Conservation (phyloP, 2,329 filamentous ascomycete genomes). For the Lithohypha guttulata region DNA sequence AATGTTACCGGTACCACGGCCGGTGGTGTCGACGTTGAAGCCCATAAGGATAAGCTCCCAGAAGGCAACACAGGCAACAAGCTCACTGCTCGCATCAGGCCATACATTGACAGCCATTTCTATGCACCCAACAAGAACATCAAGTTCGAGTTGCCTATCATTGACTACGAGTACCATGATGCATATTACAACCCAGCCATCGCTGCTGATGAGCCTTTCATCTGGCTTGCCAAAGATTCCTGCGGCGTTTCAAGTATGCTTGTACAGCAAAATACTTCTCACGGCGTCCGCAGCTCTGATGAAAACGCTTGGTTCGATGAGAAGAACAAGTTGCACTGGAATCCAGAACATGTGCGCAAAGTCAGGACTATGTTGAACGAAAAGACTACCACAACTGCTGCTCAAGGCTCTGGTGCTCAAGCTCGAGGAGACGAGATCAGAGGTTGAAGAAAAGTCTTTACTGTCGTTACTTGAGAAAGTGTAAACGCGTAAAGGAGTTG, state of each 20-base stretch:
- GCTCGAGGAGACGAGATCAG: not conserved
- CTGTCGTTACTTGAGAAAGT: no score
- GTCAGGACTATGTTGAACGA: constrained; percentile 4
- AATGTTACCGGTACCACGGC: constrained; percentile 5
- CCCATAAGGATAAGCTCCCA: not conserved
- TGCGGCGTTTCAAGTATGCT: constrained; percentile 67
- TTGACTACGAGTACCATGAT: constrained; percentile 56
- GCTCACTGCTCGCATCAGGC: constrained; percentile 3
- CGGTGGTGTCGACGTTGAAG: not conserved
- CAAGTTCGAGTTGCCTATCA: constrained; percentile 14
- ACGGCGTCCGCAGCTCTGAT: constrained; percentile 65
- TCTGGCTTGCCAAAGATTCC: constrained; percentile 73
- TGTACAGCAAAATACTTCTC: constrained; percentile 56
- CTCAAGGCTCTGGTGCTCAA: not conserved
- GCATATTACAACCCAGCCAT: constrained; percentile 68
- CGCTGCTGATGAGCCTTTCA: constrained; percentile 47
- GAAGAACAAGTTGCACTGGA: constrained; percentile 56
- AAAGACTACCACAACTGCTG: not conserved
- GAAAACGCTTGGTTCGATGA: constrained; percentile 60
- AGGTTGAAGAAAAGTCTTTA: no score
- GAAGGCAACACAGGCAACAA: constrained; percentile 3
- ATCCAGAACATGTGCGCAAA: constrained; percentile 35
- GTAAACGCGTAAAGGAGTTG: no score
- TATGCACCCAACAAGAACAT: constrained; percentile 17
- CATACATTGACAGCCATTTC: constrained; percentile 11